Conservation (phyloP, 1,284 basidiomycete species). For the Sanghuangporus baumii region DNA sequence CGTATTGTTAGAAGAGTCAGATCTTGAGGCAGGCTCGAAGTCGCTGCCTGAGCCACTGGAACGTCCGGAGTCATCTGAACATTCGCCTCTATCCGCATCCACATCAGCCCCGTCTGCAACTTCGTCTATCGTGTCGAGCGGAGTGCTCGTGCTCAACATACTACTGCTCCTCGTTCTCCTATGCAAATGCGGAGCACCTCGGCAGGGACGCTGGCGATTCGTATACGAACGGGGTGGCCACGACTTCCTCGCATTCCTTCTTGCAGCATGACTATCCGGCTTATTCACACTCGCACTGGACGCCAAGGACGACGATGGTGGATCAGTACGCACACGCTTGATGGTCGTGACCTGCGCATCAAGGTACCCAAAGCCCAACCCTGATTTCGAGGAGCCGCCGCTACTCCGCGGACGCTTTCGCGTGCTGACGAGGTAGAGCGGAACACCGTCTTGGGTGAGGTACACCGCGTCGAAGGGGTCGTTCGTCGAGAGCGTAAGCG, state of each 20-base stretch:
- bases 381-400: neutral
- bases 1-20: neutral
- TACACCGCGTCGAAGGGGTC: slow-evolving; percentile 8
- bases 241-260: too few species aligned
- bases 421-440: slow-evolving; percentile 6
- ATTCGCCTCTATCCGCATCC: neutral
- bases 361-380: neutral
- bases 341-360: neutral
- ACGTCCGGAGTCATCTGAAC: neutral
- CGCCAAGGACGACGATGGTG: neutral
- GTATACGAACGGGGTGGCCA: too few species aligned
- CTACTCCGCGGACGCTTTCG: neutral
- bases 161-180: neutral
- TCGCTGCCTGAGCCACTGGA: neutral
- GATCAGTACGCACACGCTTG: neutral
- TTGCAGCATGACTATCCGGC: neutral
- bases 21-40: neutral
- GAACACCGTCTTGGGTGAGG: slow-evolving; percentile 1
- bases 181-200: neutral
- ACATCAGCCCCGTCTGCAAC: neutral
- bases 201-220: neutral
- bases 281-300: neutral
- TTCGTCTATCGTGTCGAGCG: neutral
- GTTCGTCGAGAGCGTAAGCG: slow-evolving; percentile 4
- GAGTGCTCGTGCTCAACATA: neutral